Evolutionary conservation across 345 rosid genomes (phyloP).

Genomic region (Abelmoschus esculentus): DNA sequence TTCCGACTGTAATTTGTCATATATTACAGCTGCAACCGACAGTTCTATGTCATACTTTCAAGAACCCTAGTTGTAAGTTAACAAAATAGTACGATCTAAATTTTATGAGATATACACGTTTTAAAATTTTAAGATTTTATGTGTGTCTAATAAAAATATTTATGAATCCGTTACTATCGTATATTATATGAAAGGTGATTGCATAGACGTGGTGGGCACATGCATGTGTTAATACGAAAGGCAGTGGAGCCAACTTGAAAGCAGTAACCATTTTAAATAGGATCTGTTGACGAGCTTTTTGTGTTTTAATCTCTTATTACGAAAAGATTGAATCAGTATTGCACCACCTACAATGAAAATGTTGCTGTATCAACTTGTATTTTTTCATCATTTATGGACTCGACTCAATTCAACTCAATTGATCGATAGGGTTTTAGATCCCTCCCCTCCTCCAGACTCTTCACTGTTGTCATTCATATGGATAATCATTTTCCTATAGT

Average conservation of each 20-base stretch:
- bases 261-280: background rate
- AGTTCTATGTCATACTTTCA: background rate
- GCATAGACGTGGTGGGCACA: slow-evolving; percentile 11
- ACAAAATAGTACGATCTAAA: too few species aligned
- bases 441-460: background rate
- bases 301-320: background rate
- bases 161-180: too few species aligned
- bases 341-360: background rate
- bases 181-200: background rate
- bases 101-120: too few species aligned
- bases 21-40: background rate
- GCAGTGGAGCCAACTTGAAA: slow-evolving; percentile 3
- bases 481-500: background rate
- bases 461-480: background rate
- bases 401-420: too few species aligned
- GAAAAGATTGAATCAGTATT: slow-evolving; percentile 5
- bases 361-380: background rate
- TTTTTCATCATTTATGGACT: background rate
- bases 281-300: background rate
- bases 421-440: too few species aligned
- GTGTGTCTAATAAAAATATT: too few species aligned
- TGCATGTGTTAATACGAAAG: background rate
- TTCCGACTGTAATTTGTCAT: background rate
- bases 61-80: background rate
- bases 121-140: too few species aligned